phyloP scores from a whole-genome alignment of 1,284 basidiomycete genomes.

The Leccinum subrobustum region DNA sequence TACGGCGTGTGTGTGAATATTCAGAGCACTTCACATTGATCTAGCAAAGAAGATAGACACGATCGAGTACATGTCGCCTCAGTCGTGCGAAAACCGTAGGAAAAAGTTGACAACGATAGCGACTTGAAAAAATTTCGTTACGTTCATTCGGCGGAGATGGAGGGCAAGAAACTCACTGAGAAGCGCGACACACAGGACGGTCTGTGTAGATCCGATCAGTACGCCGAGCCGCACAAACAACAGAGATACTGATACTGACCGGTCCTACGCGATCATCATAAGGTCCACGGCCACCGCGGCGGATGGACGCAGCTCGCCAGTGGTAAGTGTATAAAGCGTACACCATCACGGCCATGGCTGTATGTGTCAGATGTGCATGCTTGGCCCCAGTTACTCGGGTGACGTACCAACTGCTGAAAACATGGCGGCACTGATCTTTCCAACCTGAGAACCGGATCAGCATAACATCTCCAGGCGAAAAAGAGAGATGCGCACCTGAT shows the following conservation, averaged over 20 bases:
- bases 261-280: constrained; percentile 96
- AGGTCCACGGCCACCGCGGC: constrained; percentile 87
- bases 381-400: neutral
- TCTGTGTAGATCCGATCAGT: constrained; percentile 46
- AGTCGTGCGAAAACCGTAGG: constrained; percentile 64
- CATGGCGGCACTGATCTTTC: constrained; percentile 90
- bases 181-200: constrained; percentile 82
- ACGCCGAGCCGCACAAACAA: constrained; percentile 1
- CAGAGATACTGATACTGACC: constrained; percentile 42
- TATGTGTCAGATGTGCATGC: constrained; percentile 9
- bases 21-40: constrained; percentile 12
- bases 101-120: constrained; percentile 91
- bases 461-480: neutral
- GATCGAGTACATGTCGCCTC: neutral
- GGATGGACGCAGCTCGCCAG: constrained; percentile 93
- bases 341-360: constrained; percentile 95
- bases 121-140: constrained; percentile 44
- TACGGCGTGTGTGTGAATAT: constrained; percentile 7
- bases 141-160: neutral
- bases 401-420: constrained; percentile 85
- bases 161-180: constrained; percentile 54
- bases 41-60: constrained; percentile 8
- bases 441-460: constrained; percentile 53
- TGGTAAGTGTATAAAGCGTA: constrained; percentile 96
- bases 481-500: constrained; percentile 58